phyloP scores from a whole-genome alignment of 768 basidiomycete species.

The Galerina marginata region DNA sequence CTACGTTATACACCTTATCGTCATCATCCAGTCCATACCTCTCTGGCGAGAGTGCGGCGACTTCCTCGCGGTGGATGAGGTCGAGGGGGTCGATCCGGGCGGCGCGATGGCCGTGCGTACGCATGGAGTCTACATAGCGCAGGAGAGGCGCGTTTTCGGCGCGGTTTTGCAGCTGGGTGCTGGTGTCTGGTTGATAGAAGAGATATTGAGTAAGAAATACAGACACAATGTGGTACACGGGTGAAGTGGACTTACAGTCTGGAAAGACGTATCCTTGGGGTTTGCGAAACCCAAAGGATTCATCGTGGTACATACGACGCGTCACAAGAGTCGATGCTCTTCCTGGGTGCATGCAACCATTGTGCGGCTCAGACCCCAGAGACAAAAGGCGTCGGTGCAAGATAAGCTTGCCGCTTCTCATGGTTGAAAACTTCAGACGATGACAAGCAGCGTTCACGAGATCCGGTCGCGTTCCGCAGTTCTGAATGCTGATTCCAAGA shows the following conservation, averaged over 20 bases:
- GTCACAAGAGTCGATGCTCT: slow-evolving; percentile 14
- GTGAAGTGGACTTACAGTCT: slow-evolving; percentile 60
- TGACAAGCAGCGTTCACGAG: too few species aligned
- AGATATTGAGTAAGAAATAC: not conserved
- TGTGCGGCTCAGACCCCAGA: not conserved
- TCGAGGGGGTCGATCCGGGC: slow-evolving; percentile 89
- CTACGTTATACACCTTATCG: slow-evolving; percentile 66
- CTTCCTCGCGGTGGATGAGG: slow-evolving; percentile 83
- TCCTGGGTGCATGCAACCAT: not conserved
- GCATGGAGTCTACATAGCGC: slow-evolving; percentile 87
- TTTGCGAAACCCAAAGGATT: slow-evolving; percentile 80
- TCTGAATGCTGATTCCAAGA: too few species aligned
- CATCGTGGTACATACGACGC: slow-evolving; percentile 66
- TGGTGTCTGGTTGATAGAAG: slow-evolving; percentile 58
- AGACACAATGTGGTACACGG: not conserved
- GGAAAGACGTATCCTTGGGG: slow-evolving; percentile 65
- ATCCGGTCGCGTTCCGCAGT: too few species aligned
- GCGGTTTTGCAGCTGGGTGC: slow-evolving; percentile 70
- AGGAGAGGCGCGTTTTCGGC: slow-evolving; percentile 72
- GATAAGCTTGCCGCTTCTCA: too few species aligned
- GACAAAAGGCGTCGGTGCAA: not conserved
- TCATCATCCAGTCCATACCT: slow-evolving; percentile 76
- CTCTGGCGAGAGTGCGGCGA: slow-evolving; percentile 72
- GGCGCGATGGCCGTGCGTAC: slow-evolving; percentile 85
- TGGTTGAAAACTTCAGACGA: too few species aligned